phyloP scores from a whole-genome alignment of 2,329 filamentous ascomycete genomes.

The Xenosphaeropsis pyriputrescens region DNA sequence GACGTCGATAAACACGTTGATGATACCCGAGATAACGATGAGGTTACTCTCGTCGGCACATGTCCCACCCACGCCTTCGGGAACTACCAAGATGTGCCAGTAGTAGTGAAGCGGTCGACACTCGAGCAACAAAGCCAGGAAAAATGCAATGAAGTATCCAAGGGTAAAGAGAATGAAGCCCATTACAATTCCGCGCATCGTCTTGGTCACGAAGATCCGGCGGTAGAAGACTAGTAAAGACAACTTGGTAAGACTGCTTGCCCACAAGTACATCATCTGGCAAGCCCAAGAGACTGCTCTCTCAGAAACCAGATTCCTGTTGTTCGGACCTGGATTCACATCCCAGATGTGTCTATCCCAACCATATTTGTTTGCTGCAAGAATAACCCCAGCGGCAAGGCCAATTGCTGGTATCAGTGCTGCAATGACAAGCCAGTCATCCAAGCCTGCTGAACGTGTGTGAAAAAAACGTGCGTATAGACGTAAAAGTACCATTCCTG shows the following conservation, averaged over 20 bases:
- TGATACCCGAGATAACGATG: neutral
- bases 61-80: neutral
- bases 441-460: too few species aligned
- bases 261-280: neutral
- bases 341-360: slow-evolving; percentile 1
- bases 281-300: neutral
- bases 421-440: too few species aligned
- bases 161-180: neutral
- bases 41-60: neutral
- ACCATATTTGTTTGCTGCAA: neutral
- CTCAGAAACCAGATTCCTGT: neutral
- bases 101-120: neutral
- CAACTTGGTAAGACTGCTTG: neutral
- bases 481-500: too few species aligned
- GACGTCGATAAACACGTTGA: neutral
- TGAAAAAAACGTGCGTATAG: too few species aligned
- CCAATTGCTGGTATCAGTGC: too few species aligned
- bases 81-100: neutral
- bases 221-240: neutral
- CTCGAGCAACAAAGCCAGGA: neutral
- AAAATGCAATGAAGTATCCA: neutral
- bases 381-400: too few species aligned
- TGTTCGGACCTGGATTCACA: slow-evolving; percentile 1
- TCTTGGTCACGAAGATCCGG: neutral
- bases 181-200: neutral